Percentiles rank a stretch among this genome's conserved stretches.
Conservation (phyloP, 352 stramenopile genomes). For the Phytophthora cryptogea region DNA sequence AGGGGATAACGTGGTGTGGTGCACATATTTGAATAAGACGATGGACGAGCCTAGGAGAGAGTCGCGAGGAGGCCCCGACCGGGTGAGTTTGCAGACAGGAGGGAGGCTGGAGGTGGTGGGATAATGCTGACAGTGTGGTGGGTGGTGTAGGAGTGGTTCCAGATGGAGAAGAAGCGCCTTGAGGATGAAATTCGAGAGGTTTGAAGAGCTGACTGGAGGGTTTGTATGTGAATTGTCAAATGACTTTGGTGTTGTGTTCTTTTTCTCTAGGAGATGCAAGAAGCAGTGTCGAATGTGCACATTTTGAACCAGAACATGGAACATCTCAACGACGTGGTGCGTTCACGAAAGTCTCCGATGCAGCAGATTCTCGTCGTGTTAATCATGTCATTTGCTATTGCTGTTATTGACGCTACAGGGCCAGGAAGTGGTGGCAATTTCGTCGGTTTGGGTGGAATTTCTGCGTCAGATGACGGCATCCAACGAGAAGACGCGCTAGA, state of each 20-base stretch:
- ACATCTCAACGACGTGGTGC: conserved; percentile 80
- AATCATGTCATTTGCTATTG: not conserved
- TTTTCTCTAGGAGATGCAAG: conserved; percentile 70
- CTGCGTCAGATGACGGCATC: conserved; percentile 57
- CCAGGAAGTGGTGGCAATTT: conserved; percentile 76
- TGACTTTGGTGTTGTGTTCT: not conserved
- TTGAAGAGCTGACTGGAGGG: not conserved
- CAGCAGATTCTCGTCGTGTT: not conserved
- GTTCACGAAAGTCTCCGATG: conserved; percentile 8
- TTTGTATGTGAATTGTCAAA: not conserved
- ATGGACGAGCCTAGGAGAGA: conserved; percentile 34
- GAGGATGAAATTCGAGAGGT: conserved; percentile 80
- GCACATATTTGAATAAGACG: conserved; percentile 9
- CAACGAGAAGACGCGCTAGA: conserved; percentile 45
- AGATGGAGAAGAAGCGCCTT: conserved; percentile 66
- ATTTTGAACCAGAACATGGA: conserved; percentile 84
- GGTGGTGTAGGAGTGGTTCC: conserved; percentile 58
- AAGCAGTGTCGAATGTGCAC: conserved; percentile 81
- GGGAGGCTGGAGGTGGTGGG: not conserved
- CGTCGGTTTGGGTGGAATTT: conserved; percentile 73
- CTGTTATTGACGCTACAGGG: conserved; percentile 39
- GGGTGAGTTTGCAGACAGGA: conserved; percentile 11
- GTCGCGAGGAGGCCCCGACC: conserved; percentile 32
- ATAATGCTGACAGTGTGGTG: conserved; percentile 6
- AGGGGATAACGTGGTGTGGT: conserved; percentile 1